Conservation (phyloP, 2,329 filamentous ascomycete species). For the Fusarium pininemorale region DNA sequence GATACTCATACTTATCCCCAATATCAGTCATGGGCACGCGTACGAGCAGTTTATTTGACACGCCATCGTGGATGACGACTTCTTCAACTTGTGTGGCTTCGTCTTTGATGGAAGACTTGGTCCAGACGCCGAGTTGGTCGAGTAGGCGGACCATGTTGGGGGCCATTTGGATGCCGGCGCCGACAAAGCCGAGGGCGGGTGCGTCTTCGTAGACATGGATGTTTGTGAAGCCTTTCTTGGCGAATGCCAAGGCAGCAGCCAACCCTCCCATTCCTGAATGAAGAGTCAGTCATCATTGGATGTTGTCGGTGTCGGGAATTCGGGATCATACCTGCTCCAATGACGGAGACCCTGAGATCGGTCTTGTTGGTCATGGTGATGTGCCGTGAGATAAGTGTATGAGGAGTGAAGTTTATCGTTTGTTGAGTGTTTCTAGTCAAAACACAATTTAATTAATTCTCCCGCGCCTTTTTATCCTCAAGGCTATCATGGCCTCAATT, state of each 20-base stretch:
- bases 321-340: constrained; percentile 10
- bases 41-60: neutral
- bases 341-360: neutral
- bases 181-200: constrained; percentile 20
- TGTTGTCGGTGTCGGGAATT: too few relatives aligned
- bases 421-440: accelerated
- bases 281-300: neutral
- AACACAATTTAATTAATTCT: neutral
- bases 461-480: neutral
- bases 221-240: constrained; percentile 25
- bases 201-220: constrained; percentile 23
- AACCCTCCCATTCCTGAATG: constrained; percentile 22
- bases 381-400: neutral
- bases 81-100: constrained; percentile 7
- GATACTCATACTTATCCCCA: constrained; percentile 8
- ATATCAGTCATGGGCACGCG: constrained; percentile 8
- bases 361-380: neutral
- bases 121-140: constrained; percentile 16
- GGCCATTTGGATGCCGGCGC: constrained; percentile 26
- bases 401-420: neutral
- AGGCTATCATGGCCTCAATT: accelerated
- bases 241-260: constrained; percentile 14
- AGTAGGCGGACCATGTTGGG: constrained; percentile 25
- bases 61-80: constrained; percentile 1
- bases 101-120: neutral